Conservation (phyloP, 2,329 filamentous ascomycete species). For the Sporothrix mexicana region DNA sequence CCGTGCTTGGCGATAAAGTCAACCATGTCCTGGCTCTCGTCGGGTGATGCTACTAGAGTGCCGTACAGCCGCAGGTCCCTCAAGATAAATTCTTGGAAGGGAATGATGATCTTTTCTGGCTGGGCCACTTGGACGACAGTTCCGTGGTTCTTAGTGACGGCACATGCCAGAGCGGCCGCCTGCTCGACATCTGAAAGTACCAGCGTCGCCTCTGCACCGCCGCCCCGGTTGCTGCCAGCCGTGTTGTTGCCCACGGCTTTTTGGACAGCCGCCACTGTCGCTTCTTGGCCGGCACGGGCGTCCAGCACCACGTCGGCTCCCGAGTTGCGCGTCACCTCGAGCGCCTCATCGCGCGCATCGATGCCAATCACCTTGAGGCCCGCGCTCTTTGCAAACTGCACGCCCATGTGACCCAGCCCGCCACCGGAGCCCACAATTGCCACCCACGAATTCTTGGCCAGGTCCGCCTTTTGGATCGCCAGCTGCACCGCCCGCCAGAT, state of each 20-base stretch:
- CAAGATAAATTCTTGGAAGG: slow-evolving; percentile 57
- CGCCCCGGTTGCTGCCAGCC: slow-evolving; percentile 42
- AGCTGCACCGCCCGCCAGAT: slow-evolving; percentile 55
- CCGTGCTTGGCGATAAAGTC: slow-evolving; percentile 52
- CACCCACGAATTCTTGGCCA: slow-evolving; percentile 47
- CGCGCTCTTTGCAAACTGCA: slow-evolving; percentile 55
- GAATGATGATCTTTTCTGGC: slow-evolving; percentile 47
- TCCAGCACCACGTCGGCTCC: slow-evolving; percentile 54
- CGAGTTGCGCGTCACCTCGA: slow-evolving; percentile 47
- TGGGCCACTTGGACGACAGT: slow-evolving; percentile 64
- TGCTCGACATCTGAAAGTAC: slow-evolving; percentile 58
- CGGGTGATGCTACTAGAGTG: slow-evolving; percentile 50
- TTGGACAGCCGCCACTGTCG: slow-evolving; percentile 44
- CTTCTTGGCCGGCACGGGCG: slow-evolving; percentile 47
- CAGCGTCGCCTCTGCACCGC: slow-evolving; percentile 59
- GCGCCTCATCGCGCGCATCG: slow-evolving; percentile 49
- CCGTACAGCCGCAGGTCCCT: slow-evolving; percentile 59
- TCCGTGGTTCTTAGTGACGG: slow-evolving; percentile 65
- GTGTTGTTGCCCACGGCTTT: slow-evolving; percentile 47
- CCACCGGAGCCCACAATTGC: slow-evolving; percentile 57
- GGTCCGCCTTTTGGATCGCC: slow-evolving; percentile 42
- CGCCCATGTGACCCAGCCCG: slow-evolving; percentile 59
- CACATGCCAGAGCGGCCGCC: slow-evolving; percentile 58
- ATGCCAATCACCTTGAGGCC: slow-evolving; percentile 60
- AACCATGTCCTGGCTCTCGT: slow-evolving; percentile 55